These are phyloP conservation scores for Effrenium voratum DNA, from an alignment of 73 alveolate species.

Conservation along the genomic window DNA sequence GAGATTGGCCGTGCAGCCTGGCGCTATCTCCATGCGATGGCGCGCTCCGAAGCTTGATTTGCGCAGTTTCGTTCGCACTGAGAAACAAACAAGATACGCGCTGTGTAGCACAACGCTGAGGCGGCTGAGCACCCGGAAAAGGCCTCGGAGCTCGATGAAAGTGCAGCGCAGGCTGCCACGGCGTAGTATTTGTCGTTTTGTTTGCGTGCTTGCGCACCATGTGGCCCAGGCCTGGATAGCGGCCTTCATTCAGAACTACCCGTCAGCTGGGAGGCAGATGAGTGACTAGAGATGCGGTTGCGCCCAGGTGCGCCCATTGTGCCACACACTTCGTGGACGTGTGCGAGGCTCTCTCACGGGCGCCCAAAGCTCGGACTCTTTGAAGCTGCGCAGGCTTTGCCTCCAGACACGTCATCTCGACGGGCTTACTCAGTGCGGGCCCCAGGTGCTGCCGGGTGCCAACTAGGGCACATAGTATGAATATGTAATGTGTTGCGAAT, in stretches of 20 bases:
- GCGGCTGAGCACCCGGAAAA: neutral
- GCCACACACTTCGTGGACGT: slow-evolving; percentile 71
- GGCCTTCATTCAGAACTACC: slow-evolving; percentile 59
- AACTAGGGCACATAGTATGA: no score
- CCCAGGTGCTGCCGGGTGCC: neutral
- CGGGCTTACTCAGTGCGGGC: slow-evolving; percentile 9
- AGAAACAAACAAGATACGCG: no score
- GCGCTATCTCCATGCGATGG: slow-evolving; percentile 71
- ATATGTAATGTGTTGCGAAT: no score
- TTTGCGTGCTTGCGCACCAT: no score
- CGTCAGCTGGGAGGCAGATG: no score
- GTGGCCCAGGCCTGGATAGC: slow-evolving; percentile 58
- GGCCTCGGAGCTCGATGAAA: neutral
- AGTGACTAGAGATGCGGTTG: no score
- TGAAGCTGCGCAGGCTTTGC: slow-evolving; percentile 1
- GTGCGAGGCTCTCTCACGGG: slow-evolving; percentile 21
- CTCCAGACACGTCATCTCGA: slow-evolving; percentile 44
- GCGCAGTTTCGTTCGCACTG: no score
- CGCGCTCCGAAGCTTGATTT: no score
- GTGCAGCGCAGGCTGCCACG: neutral
- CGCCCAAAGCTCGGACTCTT: neutral
- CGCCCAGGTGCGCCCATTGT: slow-evolving; percentile 40
- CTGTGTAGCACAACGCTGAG: no score
- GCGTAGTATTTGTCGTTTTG: neutral
- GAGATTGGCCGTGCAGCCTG: slow-evolving; percentile 88